Percentiles rank a stretch among this genome's conserved stretches.
Conservation (phyloP, 2,329 filamentous ascomycete genomes). For the Tolypocladium pustulatum region DNA sequence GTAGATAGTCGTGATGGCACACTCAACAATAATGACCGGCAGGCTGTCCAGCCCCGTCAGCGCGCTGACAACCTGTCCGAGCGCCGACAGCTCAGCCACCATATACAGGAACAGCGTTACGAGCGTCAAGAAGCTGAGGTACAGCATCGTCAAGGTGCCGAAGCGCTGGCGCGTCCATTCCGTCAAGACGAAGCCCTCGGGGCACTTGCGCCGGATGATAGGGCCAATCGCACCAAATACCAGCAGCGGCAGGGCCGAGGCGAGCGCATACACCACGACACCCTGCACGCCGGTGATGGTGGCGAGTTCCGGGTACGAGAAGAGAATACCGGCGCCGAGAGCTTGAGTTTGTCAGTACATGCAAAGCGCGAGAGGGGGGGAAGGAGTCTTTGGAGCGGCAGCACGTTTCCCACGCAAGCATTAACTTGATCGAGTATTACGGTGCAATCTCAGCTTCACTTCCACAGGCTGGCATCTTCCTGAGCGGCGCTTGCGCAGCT, state of each 20-base stretch:
- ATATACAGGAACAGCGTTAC: slow-evolving; percentile 81
- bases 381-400: slow-evolving; percentile 57
- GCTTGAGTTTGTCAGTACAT: slow-evolving; percentile 45
- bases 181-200: slow-evolving; percentile 74
- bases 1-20: slow-evolving; percentile 69
- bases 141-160: slow-evolving; percentile 57
- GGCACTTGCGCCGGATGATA: slow-evolving; percentile 68
- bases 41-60: slow-evolving; percentile 66
- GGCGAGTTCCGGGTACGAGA: slow-evolving; percentile 71
- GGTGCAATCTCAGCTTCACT: slow-evolving; percentile 89
- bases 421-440: slow-evolving; percentile 98
- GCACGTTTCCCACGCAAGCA: slow-evolving; percentile 97
- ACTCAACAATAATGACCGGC: slow-evolving; percentile 68
- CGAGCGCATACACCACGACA: slow-evolving; percentile 63
- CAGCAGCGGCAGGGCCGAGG: slow-evolving; percentile 62
- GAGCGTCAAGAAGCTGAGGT: slow-evolving; percentile 66
- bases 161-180: slow-evolving; percentile 78
- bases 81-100: slow-evolving; percentile 71
- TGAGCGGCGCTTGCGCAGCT: background rate
- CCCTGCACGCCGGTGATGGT: slow-evolving; percentile 73
- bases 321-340: slow-evolving; percentile 74
- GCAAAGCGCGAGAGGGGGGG: slow-evolving; percentile 12
- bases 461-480: slow-evolving; percentile 32
- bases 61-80: slow-evolving; percentile 67
- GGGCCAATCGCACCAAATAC: slow-evolving; percentile 66